Base-by-base conservation (phyloP, 805 yeast genomes). In the Priceomyces fermenticarens region DNA sequence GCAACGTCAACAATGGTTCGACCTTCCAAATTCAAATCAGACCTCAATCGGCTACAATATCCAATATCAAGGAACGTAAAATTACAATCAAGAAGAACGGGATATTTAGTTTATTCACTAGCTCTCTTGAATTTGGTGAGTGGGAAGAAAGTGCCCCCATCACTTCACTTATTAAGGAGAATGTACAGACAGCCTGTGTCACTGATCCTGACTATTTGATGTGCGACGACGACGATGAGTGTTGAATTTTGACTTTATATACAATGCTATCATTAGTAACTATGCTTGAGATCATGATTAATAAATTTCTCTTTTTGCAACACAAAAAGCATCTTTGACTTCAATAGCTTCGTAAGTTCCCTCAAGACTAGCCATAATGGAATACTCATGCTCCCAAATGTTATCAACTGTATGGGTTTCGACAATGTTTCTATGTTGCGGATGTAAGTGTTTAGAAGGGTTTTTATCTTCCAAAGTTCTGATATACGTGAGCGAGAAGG, bases 271-370 rank as follows among this genome's bases (percentile, higher is more conserved):
- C 14, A 16, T 14, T 25, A 35, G 13, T 29, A n/a, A 14, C 8
- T 15, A 15, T 33, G 31, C 25, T 20, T 26, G 15, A 34, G 28
- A 14, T 20, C 32, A 35, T 10, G 31, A 26, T 41, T n/a, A 16
- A 13, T 35, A 40, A 20, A 38, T 30, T 12, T 47, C 45, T 36
- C 46, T 54, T 30, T 42, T 48, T 5, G 66, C 66, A 11, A 35
- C 42, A 71, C 99, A 93, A 62, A 68, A 85, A 7, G 86, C 84
- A 65, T 93, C 99, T 34, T 79, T 78, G n/a, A 93, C 80, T 55
- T 84, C 89, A 33, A 88, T 77, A 4, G 97, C 97, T 62, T 90
- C 96, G 57, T 93, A 93, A 3, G 88, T 84, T 35, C 99, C 99
- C 60, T 90, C 97, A 48, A 88, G 66, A 50, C 87, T 85, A 2